A percentile compares a stretch with the other conserved stretches of the same genome.
Conservation (phyloP, 2,329 filamentous ascomycete genomes). For the Aspergillus sp. region DNA sequence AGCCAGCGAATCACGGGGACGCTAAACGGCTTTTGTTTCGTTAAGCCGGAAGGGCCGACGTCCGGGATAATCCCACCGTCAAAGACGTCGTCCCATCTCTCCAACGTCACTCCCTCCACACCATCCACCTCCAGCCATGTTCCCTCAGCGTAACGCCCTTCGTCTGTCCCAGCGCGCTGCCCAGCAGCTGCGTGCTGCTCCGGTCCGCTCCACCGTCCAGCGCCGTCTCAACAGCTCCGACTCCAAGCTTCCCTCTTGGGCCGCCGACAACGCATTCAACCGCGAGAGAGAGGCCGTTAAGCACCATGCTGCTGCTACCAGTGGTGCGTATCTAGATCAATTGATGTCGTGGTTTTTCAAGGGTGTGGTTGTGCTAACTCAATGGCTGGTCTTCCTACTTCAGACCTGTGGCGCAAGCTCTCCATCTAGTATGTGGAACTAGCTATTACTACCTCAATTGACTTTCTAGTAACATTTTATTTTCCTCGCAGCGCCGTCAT, state of each 20-base stretch:
- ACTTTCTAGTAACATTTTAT: slow-evolving; percentile 17
- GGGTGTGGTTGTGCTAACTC: slow-evolving; percentile 24
- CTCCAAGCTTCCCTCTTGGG: slow-evolving; percentile 57
- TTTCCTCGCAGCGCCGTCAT: slow-evolving; percentile 65
- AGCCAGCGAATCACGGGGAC: slow-evolving; percentile 32
- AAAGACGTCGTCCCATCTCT: slow-evolving; percentile 11
- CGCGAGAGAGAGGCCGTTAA: slow-evolving; percentile 87
- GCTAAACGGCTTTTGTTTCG: slow-evolving; percentile 28
- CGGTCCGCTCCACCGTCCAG: slow-evolving; percentile 61
- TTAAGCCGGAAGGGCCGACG: slow-evolving; percentile 27
- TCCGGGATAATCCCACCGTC: slow-evolving; percentile 27
- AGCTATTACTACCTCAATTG: slow-evolving; percentile 3
- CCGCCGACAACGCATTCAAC: slow-evolving; percentile 86
- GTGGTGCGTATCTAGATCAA: slow-evolving; percentile 62
- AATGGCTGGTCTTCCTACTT: slow-evolving; percentile 19
- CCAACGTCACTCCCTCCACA: slow-evolving; percentile 15
- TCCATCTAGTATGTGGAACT: slow-evolving; percentile 79
- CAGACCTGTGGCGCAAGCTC: slow-evolving; percentile 94
- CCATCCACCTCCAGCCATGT: slow-evolving; percentile 54
- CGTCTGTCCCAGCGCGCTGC: slow-evolving; percentile 65
- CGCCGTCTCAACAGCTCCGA: slow-evolving; percentile 70
- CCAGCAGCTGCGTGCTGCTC: slow-evolving; percentile 59
- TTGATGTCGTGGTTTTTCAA: slow-evolving; percentile 1
- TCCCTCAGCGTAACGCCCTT: slow-evolving; percentile 62
- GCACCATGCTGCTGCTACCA: slow-evolving; percentile 81